Conservation (phyloP, 345 rosid species). For the Citrus reticulata region DNA sequence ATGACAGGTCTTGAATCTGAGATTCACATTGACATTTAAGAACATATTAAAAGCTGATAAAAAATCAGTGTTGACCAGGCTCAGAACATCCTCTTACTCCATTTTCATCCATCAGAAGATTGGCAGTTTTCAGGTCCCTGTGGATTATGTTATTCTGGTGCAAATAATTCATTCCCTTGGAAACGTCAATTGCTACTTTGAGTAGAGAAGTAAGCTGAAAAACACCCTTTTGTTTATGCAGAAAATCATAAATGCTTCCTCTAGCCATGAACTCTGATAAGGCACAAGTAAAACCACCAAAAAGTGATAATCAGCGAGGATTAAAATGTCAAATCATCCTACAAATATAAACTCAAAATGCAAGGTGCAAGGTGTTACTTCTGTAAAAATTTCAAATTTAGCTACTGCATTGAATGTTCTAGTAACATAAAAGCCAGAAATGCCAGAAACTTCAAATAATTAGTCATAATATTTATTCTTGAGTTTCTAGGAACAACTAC, state of each 20-base stretch:
- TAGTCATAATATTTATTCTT: not conserved
- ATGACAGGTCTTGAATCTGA: not conserved
- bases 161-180: slow-evolving; percentile 96
- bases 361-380: slow-evolving; percentile 9
- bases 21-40: not conserved
- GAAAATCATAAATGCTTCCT: slow-evolving; percentile 86
- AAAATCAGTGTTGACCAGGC: not conserved
- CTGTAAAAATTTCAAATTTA: slow-evolving; percentile 14
- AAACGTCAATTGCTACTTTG: slow-evolving; percentile 78
- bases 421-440: slow-evolving; percentile 13
- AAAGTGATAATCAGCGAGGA: slow-evolving; percentile 14
- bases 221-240: slow-evolving; percentile 79
- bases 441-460: not conserved
- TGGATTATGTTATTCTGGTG: slow-evolving; percentile 96
- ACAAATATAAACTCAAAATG: slow-evolving; percentile 13
- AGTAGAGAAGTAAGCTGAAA: slow-evolving; percentile 78
- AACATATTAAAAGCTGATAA: not conserved
- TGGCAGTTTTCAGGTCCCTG: slow-evolving; percentile 94
- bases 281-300: slow-evolving; percentile 19
- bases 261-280: slow-evolving; percentile 86
- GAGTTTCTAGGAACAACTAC: not conserved
- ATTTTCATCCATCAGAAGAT: slow-evolving; percentile 98
- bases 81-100: slow-evolving; percentile 50
- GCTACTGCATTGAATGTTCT: slow-evolving; percentile 11
- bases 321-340: slow-evolving; percentile 11